Percentiles rank a stretch among this genome's conserved stretches.
These are phyloP conservation scores for Metschnikowia kunwiensis DNA, from an alignment of 805 yeast genomes.

Conservation along the genomic window DNA sequence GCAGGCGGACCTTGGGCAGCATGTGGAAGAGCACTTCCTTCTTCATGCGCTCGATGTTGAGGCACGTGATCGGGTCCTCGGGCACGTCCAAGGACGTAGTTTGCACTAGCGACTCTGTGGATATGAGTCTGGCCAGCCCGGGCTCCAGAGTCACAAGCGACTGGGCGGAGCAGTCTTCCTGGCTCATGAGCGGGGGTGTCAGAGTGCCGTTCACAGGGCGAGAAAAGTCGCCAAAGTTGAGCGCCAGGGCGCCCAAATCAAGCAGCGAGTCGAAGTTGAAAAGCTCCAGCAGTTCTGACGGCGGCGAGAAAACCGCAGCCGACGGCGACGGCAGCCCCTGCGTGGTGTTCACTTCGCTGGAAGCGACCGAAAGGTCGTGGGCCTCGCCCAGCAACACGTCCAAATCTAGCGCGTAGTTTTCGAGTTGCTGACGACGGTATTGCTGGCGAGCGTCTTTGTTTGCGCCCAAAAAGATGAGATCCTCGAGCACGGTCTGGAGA, in stretches of 20 bases:
- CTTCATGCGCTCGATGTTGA: slow-evolving; percentile 20
- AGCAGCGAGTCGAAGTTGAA: background rate
- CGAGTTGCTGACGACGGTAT: slow-evolving; percentile 28
- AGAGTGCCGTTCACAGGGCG: background rate
- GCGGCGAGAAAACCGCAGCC: background rate
- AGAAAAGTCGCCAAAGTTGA: background rate
- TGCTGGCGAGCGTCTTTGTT: slow-evolving; percentile 22
- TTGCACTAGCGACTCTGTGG: slow-evolving; percentile 23
- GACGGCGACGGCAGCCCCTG: background rate
- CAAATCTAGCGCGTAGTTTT: slow-evolving; percentile 17
- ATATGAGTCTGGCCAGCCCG: slow-evolving; percentile 14
- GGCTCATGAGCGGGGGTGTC: background rate
- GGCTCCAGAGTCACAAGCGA: background rate
- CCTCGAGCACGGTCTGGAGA: slow-evolving; percentile 28
- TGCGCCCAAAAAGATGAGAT: slow-evolving; percentile 30
- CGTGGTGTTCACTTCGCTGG: too few relatives aligned
- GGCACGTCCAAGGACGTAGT: slow-evolving; percentile 16
- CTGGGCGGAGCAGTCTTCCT: background rate
- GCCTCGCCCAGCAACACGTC: slow-evolving; percentile 6
- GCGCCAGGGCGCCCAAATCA: background rate
- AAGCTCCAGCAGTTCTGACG: background rate
- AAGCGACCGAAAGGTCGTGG: background rate
- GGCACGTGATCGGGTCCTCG: slow-evolving; percentile 18
- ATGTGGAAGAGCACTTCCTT: slow-evolving; percentile 22
- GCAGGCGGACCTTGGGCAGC: slow-evolving; percentile 19